Evolutionary conservation across 1,284 basidiomycete species (phyloP).

Genomic region (Ceratorhiza oryzae-sativae): DNA sequence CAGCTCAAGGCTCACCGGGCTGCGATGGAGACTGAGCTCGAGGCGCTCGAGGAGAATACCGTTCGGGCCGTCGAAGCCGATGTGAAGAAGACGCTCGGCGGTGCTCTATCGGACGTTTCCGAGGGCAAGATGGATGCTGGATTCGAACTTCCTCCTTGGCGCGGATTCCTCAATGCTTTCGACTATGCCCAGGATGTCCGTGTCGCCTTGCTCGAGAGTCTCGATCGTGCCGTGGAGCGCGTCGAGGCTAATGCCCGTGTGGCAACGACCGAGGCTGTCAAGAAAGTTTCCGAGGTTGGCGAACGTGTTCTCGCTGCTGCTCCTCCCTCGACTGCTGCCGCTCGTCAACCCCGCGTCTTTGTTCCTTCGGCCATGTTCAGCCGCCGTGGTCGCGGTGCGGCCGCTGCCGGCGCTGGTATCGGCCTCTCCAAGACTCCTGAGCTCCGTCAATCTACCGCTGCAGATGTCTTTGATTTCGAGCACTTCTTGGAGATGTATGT

Average conservation of each 20-base stretch:
- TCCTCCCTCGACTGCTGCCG: slow-evolving; percentile 62
- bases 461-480: slow-evolving; percentile 89
- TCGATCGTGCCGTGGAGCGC: slow-evolving; percentile 82
- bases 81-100: slow-evolving; percentile 68
- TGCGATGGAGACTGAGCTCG: slow-evolving; percentile 78
- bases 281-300: slow-evolving; percentile 72
- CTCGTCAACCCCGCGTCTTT: slow-evolving; percentile 83
- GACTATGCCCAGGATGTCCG: slow-evolving; percentile 90
- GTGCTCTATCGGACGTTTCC: slow-evolving; percentile 80
- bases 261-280: slow-evolving; percentile 74
- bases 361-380: slow-evolving; percentile 97
- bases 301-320: slow-evolving; percentile 67
- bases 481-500: slow-evolving; percentile 77
- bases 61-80: slow-evolving; percentile 62
- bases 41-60: slow-evolving; percentile 80
- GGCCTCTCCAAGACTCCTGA: slow-evolving; percentile 70
- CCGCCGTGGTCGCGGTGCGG: slow-evolving; percentile 58
- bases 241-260: slow-evolving; percentile 86
- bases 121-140: slow-evolving; percentile 67
- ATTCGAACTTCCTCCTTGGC: slow-evolving; percentile 75
- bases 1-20: slow-evolving; percentile 81
- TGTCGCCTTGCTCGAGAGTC: slow-evolving; percentile 73
- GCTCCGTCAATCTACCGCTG: slow-evolving; percentile 72
- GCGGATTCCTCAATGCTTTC: slow-evolving; percentile 86
- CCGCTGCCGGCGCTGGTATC: slow-evolving; percentile 76